These are phyloP conservation scores for Gilbertella persicaria DNA, from an alignment of 371 early-diverging fungal species.

Conservation along the genomic window DNA sequence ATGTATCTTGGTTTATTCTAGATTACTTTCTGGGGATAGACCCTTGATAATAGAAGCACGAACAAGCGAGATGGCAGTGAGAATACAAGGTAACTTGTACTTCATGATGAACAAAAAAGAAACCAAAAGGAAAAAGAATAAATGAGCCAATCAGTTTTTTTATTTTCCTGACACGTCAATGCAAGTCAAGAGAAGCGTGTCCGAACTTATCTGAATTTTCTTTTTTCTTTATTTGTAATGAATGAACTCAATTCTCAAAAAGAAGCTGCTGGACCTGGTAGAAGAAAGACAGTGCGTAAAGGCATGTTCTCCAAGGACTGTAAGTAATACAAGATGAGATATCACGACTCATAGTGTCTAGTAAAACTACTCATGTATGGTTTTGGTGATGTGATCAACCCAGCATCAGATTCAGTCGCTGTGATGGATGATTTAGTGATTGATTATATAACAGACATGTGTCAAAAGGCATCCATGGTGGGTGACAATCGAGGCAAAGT, in stretches of 20 bases:
- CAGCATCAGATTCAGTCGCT: conserved; percentile 90
- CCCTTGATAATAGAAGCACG: conserved; percentile 28
- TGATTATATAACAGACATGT: conserved; percentile 91
- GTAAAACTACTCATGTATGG: conserved; percentile 95
- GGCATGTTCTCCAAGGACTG: conserved; percentile 60
- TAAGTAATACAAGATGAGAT: conserved; percentile 22
- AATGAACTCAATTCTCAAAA: background rate
- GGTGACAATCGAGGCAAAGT: conserved; percentile 74
- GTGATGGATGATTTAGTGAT: conserved; percentile 93
- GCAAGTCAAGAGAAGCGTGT: background rate
- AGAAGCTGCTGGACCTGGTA: conserved; percentile 38
- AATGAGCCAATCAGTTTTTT: background rate
- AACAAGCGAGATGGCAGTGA: conserved; percentile 33
- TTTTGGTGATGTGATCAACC: conserved; percentile 94
- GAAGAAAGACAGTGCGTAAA: conserved; percentile 52
- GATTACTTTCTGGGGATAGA: conserved; percentile 36
- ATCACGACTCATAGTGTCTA: conserved; percentile 18
- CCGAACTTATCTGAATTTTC: background rate
- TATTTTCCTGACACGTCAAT: background rate
- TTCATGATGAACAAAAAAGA: background rate
- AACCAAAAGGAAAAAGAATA: background rate
- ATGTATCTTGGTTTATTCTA: background rate
- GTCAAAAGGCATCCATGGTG: conserved; percentile 70
- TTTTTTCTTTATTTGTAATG: background rate
- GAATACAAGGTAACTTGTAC: conserved; percentile 33